A percentile compares a stretch with the other conserved stretches of the same genome.
Conservation (phyloP, 306 rosid genomes). For the Argentina anserina region DNA sequence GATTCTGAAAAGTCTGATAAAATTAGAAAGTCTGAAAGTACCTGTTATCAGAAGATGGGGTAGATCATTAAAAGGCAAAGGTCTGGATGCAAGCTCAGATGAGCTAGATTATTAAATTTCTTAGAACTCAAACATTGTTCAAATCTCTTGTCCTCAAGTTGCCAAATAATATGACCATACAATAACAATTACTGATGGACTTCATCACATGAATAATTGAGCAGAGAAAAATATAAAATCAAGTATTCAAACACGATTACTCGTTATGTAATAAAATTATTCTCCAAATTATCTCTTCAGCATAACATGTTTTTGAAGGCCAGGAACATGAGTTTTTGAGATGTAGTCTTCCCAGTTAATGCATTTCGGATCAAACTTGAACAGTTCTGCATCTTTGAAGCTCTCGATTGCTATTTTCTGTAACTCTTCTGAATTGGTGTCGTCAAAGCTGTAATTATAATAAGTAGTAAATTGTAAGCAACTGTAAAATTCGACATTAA, state of each 20-base stretch:
- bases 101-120: neutral
- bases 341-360: constrained; percentile 47
- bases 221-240: neutral
- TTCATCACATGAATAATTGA: neutral
- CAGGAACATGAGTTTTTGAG: constrained; percentile 42
- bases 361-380: constrained; percentile 32
- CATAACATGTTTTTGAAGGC: constrained; percentile 30
- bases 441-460: constrained; percentile 35
- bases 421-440: constrained; percentile 29
- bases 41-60: neutral
- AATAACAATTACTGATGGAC: neutral
- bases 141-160: neutral
- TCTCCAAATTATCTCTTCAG: neutral
- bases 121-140: neutral
- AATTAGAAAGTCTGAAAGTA: neutral
- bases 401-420: neutral
- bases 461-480: neutral
- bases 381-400: neutral
- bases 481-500: neutral
- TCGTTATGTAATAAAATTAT: neutral
- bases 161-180: neutral
- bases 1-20: neutral
- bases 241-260: neutral
- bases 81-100: neutral
- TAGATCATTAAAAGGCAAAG: neutral